phyloP scores from a whole-genome alignment of 2,329 filamentous ascomycete species.

The Furcasterigmium sp. region DNA sequence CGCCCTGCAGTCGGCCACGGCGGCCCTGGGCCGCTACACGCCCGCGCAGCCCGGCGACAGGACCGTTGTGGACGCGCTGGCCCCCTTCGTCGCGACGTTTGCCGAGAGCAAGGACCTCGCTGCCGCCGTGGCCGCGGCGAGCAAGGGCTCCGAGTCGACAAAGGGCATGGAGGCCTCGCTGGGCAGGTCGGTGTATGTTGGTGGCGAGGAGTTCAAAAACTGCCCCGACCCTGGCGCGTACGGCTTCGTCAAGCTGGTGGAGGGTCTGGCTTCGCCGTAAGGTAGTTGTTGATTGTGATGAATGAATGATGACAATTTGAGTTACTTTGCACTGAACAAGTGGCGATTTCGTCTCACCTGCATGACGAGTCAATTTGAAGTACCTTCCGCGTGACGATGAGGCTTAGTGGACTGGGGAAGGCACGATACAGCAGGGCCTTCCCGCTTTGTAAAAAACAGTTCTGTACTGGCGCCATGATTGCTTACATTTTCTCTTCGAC shows the following conservation, averaged over 20 bases:
- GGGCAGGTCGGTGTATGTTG: slow-evolving; percentile 70
- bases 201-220: slow-evolving; percentile 59
- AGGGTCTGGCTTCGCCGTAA: slow-evolving; percentile 44
- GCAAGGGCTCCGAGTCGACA: slow-evolving; percentile 60
- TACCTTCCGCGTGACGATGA: no score
- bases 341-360: no score
- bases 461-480: no score
- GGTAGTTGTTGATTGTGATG: neutral
- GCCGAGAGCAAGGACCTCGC: slow-evolving; percentile 43
- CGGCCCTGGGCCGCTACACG: slow-evolving; percentile 51
- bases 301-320: no score
- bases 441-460: no score
- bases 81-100: slow-evolving; percentile 61
- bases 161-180: slow-evolving; percentile 70
- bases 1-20: slow-evolving; percentile 35
- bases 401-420: no score
- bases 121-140: slow-evolving; percentile 48
- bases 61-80: slow-evolving; percentile 67
- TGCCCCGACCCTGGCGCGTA: slow-evolving; percentile 69
- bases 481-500: no score
- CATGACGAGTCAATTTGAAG: no score
- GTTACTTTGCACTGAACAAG: no score
- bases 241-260: slow-evolving; percentile 57
- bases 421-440: no score
- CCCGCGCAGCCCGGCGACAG: slow-evolving; percentile 67